phyloP scores from a whole-genome alignment of 192 early-diverging fungal genomes.

The Physocladia obscura region DNA sequence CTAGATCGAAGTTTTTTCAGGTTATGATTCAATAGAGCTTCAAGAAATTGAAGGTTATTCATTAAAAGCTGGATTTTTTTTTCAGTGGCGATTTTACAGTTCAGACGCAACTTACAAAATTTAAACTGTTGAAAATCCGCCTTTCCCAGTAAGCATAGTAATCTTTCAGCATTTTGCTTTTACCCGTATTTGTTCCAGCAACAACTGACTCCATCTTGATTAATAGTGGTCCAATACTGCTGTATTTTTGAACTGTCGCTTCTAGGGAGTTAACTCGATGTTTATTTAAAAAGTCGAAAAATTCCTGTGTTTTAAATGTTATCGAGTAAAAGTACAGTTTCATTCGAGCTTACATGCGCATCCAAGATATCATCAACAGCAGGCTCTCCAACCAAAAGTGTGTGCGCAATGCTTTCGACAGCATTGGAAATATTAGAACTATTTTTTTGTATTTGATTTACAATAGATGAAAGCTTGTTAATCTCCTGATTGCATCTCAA shows the following conservation, averaged over 20 bases:
- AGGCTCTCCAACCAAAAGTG: constrained; percentile 53
- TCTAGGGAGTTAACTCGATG: constrained; percentile 47
- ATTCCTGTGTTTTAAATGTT: constrained; percentile 43
- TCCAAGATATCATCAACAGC: constrained; percentile 49
- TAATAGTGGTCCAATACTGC: constrained; percentile 58
- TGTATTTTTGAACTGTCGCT: constrained; percentile 52
- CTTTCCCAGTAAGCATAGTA: constrained; percentile 63
- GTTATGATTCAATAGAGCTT: constrained; percentile 37
- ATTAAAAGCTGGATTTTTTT: constrained; percentile 54
- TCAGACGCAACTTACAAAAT: constrained; percentile 42
- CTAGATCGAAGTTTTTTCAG: constrained; percentile 23
- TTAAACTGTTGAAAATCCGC: constrained; percentile 49
- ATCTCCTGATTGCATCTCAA: constrained; percentile 61
- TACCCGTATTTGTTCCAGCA: constrained; percentile 63
- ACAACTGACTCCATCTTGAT: constrained; percentile 67
- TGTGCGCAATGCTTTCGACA: constrained; percentile 51
- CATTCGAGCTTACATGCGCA: constrained; percentile 47
- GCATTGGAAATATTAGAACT: constrained; percentile 56
- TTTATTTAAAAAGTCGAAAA: constrained; percentile 62
- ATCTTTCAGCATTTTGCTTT: constrained; percentile 57
- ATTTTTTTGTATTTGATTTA: constrained; percentile 63
- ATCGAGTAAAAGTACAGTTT: neutral
- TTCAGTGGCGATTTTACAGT: neutral
- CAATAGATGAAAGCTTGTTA: constrained; percentile 61
- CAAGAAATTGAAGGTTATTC: constrained; percentile 53